phyloP scores from a whole-genome alignment of 192 early-diverging fungal species.

The Coemansia sp. region DNA sequence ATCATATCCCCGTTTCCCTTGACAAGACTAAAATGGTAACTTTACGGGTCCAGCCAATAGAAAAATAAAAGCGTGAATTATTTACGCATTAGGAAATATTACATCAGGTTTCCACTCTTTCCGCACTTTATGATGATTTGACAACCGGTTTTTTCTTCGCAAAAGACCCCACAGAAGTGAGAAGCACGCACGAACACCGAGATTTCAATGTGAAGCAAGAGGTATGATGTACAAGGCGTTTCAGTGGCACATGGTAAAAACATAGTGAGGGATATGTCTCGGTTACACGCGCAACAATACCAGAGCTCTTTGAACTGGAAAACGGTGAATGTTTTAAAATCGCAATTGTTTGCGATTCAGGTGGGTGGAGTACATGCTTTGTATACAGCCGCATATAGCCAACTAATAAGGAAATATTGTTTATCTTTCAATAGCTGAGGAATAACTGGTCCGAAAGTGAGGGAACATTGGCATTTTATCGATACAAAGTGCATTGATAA shows the following conservation, averaged over 20 bases:
- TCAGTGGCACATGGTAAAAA: not conserved
- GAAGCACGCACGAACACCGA: not conserved
- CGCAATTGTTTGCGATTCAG: not conserved
- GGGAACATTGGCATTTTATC: too few relatives aligned
- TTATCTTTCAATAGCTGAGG: not conserved
- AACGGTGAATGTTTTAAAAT: not conserved
- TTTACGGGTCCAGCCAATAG: not conserved
- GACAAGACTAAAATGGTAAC: not conserved
- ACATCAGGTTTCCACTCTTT: not conserved
- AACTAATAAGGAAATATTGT: not conserved
- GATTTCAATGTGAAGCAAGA: not conserved
- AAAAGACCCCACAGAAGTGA: not conserved
- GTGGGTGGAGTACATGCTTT: not conserved
- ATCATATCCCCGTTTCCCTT: not conserved
- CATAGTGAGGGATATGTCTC: not conserved
- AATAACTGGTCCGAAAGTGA: not conserved
- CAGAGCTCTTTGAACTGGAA: not conserved
- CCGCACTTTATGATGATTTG: too few relatives aligned
- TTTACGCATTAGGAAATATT: not conserved
- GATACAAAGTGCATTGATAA: too few relatives aligned
- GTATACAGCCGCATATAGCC: not conserved
- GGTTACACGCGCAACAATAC: not conserved
- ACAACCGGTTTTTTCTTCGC: too few relatives aligned
- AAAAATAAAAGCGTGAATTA: not conserved
- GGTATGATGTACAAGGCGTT: not conserved